A percentile compares a stretch with the other conserved stretches of the same genome.
Conservation (phyloP, 805 yeast genomes). For the Priceomyces medius region DNA sequence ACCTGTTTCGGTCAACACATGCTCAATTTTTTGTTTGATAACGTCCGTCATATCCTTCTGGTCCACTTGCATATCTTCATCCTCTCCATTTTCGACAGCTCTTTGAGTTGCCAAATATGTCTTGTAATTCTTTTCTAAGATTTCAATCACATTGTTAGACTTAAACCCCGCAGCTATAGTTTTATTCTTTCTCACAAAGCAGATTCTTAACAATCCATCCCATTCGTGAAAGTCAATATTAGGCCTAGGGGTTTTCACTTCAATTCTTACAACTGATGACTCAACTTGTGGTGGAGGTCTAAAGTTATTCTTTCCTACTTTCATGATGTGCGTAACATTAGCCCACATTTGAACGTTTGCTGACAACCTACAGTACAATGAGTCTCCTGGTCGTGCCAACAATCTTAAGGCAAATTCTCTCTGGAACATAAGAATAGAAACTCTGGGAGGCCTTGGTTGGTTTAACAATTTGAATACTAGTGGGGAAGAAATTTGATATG, state of each 20-base stretch:
- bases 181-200: conserved; percentile 90
- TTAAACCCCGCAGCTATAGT: conserved; percentile 92
- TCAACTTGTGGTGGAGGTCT: conserved; percentile 99
- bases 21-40: conserved; percentile 68
- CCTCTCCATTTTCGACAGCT: conserved; percentile 40
- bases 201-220: conserved; percentile 92
- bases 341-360: conserved; percentile 99
- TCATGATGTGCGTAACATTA: conserved; percentile 97
- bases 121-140: conserved; percentile 84
- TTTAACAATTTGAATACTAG: conserved; percentile 88
- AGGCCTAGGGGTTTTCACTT: conserved; percentile 92
- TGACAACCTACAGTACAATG: conserved; percentile 85
- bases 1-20: conserved; percentile 77
- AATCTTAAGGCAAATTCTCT: conserved; percentile 93
- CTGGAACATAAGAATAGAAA: conserved; percentile 95
- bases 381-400: conserved; percentile 95
- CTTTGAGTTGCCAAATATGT: conserved; percentile 60
- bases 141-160: conserved; percentile 72
- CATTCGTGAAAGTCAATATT: conserved; percentile 90
- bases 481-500: conserved; percentile 96
- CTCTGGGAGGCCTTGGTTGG: conserved; percentile 92
- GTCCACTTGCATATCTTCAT: conserved; percentile 41
- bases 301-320: conserved; percentile 94
- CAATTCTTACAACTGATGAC: conserved; percentile 91
- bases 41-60: conserved; percentile 38